Evolutionary conservation across 371 early-diverging fungal species (phyloP).

Genomic region (Neoconidiobolus thromboides): DNA sequence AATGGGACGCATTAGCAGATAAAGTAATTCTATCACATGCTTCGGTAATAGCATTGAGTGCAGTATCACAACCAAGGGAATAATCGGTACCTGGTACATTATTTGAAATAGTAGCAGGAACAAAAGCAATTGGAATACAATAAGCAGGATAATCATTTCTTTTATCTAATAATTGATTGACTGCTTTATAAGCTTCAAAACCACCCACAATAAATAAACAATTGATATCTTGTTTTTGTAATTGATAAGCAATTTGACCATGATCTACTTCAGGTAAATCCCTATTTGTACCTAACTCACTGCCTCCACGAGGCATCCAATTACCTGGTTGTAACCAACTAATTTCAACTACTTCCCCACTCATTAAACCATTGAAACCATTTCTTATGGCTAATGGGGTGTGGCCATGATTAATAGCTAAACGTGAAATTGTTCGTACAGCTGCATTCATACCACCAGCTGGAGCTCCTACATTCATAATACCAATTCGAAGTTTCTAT

Average conservation of each 20-base stretch:
- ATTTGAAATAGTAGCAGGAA: constrained; percentile 96
- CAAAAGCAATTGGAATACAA: constrained; percentile 79
- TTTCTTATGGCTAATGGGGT: constrained; percentile 70
- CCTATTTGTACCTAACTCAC: constrained; percentile 89
- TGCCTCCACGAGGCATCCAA: constrained; percentile 86
- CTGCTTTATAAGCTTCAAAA: constrained; percentile 76
- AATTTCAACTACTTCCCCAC: constrained; percentile 52
- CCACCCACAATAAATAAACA: constrained; percentile 81
- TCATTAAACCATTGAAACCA: constrained; percentile 87
- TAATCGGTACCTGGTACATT: constrained; percentile 97
- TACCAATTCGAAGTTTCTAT: constrained; percentile 62
- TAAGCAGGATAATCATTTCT: constrained; percentile 65
- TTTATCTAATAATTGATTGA: constrained; percentile 46
- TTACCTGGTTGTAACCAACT: constrained; percentile 74
- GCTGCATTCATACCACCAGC: constrained; percentile 98
- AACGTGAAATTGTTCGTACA: constrained; percentile 74
- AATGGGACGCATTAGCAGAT: constrained; percentile 74
- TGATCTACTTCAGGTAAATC: constrained; percentile 61
- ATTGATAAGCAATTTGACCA: constrained; percentile 74
- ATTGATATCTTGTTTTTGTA: constrained; percentile 79
- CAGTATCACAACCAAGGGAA: constrained; percentile 94
- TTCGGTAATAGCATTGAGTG: constrained; percentile 87
- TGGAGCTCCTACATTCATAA: constrained; percentile 89
- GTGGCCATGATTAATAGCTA: constrained; percentile 71
- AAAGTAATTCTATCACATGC: constrained; percentile 89